These are phyloP conservation scores for Odonthalia washingtoniensis DNA, from an alignment of 31 red algal species.

Conservation along the genomic window DNA sequence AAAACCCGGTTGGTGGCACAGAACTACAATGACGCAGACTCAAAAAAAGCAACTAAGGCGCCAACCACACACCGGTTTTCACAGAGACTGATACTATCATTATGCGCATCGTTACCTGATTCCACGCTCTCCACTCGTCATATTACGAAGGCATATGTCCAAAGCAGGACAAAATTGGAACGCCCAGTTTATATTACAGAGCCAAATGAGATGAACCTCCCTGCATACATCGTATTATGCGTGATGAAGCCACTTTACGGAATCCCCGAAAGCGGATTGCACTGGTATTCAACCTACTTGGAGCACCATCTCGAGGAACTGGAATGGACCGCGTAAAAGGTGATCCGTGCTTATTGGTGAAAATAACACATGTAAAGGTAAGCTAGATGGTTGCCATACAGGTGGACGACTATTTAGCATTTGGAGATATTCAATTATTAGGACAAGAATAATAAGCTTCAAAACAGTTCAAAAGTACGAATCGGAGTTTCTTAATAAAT, in stretches of 20 bases:
- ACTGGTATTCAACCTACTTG: conserved; percentile 26
- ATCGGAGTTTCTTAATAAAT: background rate
- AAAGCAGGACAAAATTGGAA: conserved; percentile 15
- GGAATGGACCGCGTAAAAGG: background rate
- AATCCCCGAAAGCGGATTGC: conserved; percentile 11
- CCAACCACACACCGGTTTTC: background rate
- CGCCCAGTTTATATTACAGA: background rate
- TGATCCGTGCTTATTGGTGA: conserved; percentile 8
- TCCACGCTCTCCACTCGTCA: background rate
- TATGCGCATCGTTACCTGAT: background rate
- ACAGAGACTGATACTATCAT: background rate
- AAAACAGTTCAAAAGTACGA: background rate
- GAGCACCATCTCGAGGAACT: background rate
- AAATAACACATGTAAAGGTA: background rate
- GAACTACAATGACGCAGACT: background rate
- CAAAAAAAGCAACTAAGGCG: background rate
- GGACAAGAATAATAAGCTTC: background rate
- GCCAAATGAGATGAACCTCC: conserved; percentile 29
- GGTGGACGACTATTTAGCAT: background rate
- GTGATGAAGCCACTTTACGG: conserved; percentile 39
- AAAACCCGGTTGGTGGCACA: conserved; percentile 19
- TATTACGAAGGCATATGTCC: background rate
- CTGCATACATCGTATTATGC: background rate
- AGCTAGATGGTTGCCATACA: background rate
- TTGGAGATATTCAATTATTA: background rate